Conservation (phyloP, 805 yeast genomes). For the Spathaspora gorwiae region DNA sequence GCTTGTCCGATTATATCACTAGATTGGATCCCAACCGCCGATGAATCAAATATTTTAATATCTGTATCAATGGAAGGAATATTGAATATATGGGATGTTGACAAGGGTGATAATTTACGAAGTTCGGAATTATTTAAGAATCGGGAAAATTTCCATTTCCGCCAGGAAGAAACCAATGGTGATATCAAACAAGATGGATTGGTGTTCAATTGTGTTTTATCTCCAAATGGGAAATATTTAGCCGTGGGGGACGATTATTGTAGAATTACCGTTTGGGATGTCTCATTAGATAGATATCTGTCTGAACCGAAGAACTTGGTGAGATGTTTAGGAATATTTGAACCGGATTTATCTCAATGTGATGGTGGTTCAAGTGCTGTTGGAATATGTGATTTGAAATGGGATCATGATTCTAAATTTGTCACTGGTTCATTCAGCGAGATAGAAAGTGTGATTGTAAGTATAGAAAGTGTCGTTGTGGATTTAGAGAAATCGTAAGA, state of each 20-base stretch:
- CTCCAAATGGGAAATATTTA: conserved; percentile 44
- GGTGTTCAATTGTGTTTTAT: conserved; percentile 49
- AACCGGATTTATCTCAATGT: conserved; percentile 9
- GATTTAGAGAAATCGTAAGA: too few relatives aligned
- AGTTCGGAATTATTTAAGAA: conserved; percentile 27
- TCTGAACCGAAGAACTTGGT: conserved; percentile 9
- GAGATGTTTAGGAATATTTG: conserved; percentile 24
- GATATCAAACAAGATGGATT: conserved; percentile 43
- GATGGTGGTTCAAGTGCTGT: conserved; percentile 9
- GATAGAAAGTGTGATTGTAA: conserved; percentile 23
- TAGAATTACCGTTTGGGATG: conserved; percentile 49
- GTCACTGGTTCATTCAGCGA: conserved; percentile 34
- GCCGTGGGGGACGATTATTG: conserved; percentile 71
- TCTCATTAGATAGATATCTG: conserved; percentile 14
- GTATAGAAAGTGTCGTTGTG: conserved; percentile 8
- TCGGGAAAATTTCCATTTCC: conserved; percentile 18
- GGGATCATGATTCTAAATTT: conserved; percentile 26
- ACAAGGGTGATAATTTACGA: conserved; percentile 34
- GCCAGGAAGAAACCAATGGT: conserved; percentile 2
- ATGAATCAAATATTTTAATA: conserved; percentile 18
- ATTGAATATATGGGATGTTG: conserved; percentile 62
- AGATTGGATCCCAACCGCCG: conserved; percentile 45
- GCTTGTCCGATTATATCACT: conserved; percentile 53
- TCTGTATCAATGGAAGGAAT: conserved; percentile 70
- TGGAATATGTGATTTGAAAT: conserved; percentile 36